Evolutionary conservation across 2,329 filamentous ascomycete genomes (phyloP), one percentile per base, ranked within the genome.

Genomic region (Neonectria punicea): DNA sequence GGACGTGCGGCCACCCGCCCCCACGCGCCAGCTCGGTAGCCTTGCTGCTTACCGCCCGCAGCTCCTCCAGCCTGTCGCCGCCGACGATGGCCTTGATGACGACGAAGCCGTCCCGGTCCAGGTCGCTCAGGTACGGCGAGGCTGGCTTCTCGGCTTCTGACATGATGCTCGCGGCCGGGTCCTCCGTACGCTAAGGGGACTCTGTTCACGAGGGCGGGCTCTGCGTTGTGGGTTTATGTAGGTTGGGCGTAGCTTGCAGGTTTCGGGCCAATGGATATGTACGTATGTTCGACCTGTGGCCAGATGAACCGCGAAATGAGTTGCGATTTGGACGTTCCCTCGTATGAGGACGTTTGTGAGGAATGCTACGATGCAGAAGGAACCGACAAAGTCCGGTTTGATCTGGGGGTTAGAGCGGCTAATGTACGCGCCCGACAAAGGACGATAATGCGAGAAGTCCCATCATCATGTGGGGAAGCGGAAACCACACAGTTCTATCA

Each of bases 1-100:
- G 91, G 74, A 97, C 89, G 79, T 92, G 86, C 3, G 92, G 92
- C 93, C 93, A 97, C 67, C 84, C 75, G 41, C 93, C 93, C n/a
- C 82, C 72, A 67, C 92, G 89, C 46, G 92, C 91, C 46, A 88
- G 81, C 2, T 80, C 75, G 20, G 89, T 88, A n/a, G 87, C 86
- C 62, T 84, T 78, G 36, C 81, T 75, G 55, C 89, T 87, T 46
- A 90, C 90, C 58, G 77, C 75, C 72, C 89, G 90, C 67, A 95
- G 88, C 20, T 80, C 73, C 25, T 81, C 67, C 49, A 96, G 82
- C 65, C 89, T 83, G 18, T 80, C 61, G 2, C 84, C 78, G 62
- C 83, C 80, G 72, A 97, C 83, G 67, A 93, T 82, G 39, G 85
- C 86, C 44, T 88, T 90, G 74, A 96, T 85, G 61, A 92, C 80